Conservation (phyloP, 2,329 filamentous ascomycete genomes). For the Cordyceps pruinosa region DNA sequence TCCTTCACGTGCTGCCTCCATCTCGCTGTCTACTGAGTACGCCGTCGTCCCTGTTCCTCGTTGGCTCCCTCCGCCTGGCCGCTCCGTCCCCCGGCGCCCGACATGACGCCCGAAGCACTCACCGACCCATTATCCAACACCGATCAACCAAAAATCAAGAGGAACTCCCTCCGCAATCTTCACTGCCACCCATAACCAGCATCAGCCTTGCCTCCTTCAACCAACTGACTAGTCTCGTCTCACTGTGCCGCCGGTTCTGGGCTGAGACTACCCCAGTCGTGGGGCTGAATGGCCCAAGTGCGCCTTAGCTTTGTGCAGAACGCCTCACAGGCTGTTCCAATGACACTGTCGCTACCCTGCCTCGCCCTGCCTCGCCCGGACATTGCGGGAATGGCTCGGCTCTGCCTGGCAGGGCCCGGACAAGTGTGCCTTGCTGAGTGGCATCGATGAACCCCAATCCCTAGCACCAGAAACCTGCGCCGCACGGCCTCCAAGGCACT, state of each 20-base stretch:
- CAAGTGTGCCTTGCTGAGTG: constrained; percentile 5
- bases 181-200: background rate
- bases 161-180: background rate
- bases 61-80: background rate
- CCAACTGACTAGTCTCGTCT: too few relatives aligned
- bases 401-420: background rate
- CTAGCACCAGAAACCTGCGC: background rate
- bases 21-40: background rate
- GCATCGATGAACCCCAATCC: background rate
- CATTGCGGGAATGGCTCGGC: background rate
- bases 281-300: background rate
- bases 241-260: background rate
- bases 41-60: background rate
- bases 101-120: background rate
- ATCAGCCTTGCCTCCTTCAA: background rate
- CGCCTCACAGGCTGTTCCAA: background rate
- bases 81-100: background rate
- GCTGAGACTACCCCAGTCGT: background rate
- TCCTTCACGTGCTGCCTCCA: too few relatives aligned
- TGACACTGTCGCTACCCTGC: background rate
- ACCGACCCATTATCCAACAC: too few relatives aligned
- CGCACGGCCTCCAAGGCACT: constrained; percentile 1
- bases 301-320: background rate
- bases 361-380: background rate
- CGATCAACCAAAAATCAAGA: background rate